Evolutionary conservation across 1,139 yeast genomes (phyloP).

Genomic region (Yamadazyma atmosphaerica): DNA sequence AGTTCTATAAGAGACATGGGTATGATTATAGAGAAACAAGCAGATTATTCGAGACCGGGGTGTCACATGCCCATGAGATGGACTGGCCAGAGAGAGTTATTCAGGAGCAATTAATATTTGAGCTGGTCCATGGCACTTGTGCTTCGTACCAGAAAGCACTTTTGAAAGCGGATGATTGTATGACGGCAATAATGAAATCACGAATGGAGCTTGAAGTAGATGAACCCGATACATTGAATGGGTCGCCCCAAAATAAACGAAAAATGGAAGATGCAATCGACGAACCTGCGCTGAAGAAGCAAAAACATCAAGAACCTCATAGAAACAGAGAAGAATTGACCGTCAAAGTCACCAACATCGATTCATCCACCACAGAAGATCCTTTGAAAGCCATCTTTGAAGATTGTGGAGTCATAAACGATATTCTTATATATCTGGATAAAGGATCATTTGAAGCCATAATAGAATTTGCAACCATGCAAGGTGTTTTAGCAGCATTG

Average conservation of each 20-base stretch:
- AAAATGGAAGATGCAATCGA: not conserved
- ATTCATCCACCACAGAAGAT: constrained; percentile 26
- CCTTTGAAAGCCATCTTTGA: constrained; percentile 45
- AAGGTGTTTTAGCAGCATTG: constrained; percentile 58
- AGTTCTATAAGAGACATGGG: constrained; percentile 36
- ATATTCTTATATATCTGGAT: constrained; percentile 30
- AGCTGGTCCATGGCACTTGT: constrained; percentile 34
- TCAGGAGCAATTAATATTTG: constrained; percentile 47
- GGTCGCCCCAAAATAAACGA: not conserved
- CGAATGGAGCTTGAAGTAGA: not conserved
- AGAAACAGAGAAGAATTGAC: constrained; percentile 62
- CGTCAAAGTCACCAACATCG: constrained; percentile 46
- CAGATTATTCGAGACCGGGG: constrained; percentile 33
- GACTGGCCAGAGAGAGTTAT: constrained; percentile 55
- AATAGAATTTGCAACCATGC: constrained; percentile 54
- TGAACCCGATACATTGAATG: not conserved
- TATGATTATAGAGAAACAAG: constrained; percentile 19
- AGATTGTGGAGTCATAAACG: constrained; percentile 57
- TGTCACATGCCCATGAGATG: constrained; percentile 24
- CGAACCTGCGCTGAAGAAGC: not conserved
- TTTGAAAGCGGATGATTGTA: constrained; percentile 20
- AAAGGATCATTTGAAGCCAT: constrained; percentile 33
- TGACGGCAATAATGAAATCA: constrained; percentile 3
- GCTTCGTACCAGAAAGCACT: constrained; percentile 22
- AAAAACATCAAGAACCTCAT: not conserved